Evolutionary conservation across 768 basidiomycete genomes (phyloP), one percentile per base, ranked within the genome.

Genomic region (Boletus sp.): DNA sequence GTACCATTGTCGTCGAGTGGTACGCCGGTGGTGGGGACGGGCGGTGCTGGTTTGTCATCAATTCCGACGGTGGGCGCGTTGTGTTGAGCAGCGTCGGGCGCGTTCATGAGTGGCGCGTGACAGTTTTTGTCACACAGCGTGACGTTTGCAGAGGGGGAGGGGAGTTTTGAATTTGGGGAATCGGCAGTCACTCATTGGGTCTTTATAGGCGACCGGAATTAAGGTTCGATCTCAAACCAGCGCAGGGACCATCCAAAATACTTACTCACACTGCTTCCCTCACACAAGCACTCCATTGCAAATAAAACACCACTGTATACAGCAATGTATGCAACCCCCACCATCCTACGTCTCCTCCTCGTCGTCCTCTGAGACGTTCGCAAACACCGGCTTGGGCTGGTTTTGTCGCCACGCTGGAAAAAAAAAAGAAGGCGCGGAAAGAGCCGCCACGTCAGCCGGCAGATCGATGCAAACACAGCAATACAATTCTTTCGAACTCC

Each of bases 341-440:
- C 74, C 62, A 46, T 76, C 71, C 65, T 83, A 80, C 59, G 81
- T 77, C 44, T 85, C 82, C 56, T 82, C 78, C 58, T 85, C 83
- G 62, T 83, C 79, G 52, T 81, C 77, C 64, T 81, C 77, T 61
- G 80, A 77, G 54, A 72, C 81, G 57, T 84, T 76, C 48, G 85
- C 83, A 70, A 95, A 95, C 57, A 96, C 90, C 0, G 93, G 84
- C 71, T 86, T 84, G 53, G 94, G 92, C 70, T 95, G 92, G 74
- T 88, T 94, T 66, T 77, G 73, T 74, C 79, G 83, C 92, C 93
- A 94, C 39, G 93, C 92, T 94, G 80, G 78, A 77, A 78, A 77
- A 78, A 71, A 76, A 77, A 78, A 76, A 60, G 32, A 56, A 61
- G 50, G 47, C 53, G 55, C 64, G 58, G 61, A 57, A 66, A 69